Evolutionary conservation across 257 asterid species (phyloP).

Genomic region (Coffea canephora): DNA sequence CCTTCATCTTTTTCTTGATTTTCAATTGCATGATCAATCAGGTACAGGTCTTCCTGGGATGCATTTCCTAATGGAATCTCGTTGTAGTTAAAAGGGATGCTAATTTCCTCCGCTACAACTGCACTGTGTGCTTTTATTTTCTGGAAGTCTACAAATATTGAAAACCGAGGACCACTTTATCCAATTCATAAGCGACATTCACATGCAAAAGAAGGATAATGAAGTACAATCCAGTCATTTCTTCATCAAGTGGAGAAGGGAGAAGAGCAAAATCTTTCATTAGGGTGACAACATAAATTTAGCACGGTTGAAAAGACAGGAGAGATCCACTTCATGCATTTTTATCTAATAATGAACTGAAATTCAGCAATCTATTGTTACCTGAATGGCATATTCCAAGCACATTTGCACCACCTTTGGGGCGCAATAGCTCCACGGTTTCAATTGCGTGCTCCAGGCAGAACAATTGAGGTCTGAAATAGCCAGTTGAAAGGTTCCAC

Average conservation of each 20-base stretch:
- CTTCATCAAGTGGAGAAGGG: not conserved
- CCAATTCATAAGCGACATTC: not conserved
- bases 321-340: not conserved
- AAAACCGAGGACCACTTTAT: not conserved
- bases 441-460: constrained; percentile 95
- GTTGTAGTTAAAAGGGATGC: constrained; percentile 46
- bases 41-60: constrained; percentile 58
- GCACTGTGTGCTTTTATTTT: constrained; percentile 82
- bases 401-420: constrained; percentile 83
- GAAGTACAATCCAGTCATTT: not conserved
- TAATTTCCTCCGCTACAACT: constrained; percentile 69
- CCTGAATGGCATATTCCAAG: constrained; percentile 98
- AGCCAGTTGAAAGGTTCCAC: constrained; percentile 49
- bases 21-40: constrained; percentile 72
- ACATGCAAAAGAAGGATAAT: not conserved
- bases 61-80: constrained; percentile 59
- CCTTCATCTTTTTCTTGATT: constrained; percentile 47
- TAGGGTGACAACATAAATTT: not conserved
- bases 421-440: constrained; percentile 59
- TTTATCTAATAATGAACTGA: constrained; percentile 11
- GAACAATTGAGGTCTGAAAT: constrained; percentile 66
- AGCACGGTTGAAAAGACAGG: not conserved
- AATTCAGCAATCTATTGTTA: constrained; percentile 22
- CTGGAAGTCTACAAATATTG: constrained; percentile 55
- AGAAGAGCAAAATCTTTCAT: not conserved